Evolutionary conservation across 305 asterid species (phyloP).

Genomic region (Nicotiana rustica): DNA sequence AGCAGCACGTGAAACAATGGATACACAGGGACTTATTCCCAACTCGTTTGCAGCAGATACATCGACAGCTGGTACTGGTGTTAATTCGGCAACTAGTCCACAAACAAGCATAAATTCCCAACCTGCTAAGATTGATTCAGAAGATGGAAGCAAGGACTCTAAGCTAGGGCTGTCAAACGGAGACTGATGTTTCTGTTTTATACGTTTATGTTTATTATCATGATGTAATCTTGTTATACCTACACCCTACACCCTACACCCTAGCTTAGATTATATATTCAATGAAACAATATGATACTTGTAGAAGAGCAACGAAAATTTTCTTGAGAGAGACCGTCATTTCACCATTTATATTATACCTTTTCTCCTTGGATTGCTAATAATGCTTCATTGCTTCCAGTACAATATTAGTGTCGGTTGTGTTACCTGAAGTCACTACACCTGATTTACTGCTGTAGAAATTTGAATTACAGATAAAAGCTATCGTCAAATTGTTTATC

Average conservation of each 20-base stretch:
- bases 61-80: conserved; percentile 44
- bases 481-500: neutral
- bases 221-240: neutral
- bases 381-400: neutral
- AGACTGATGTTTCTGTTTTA: conserved; percentile 37
- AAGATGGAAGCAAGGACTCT: conserved; percentile 44
- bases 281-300: neutral
- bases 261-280: neutral
- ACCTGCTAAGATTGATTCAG: conserved; percentile 17
- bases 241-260: no score
- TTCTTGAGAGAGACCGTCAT: neutral
- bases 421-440: neutral
- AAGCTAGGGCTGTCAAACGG: conserved; percentile 44
- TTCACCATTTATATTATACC: neutral
- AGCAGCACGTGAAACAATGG: conserved; percentile 71
- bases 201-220: neutral
- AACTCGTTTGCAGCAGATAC: conserved; percentile 43
- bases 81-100: conserved; percentile 32
- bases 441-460: neutral
- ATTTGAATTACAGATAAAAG: neutral
- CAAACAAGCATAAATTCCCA: conserved; percentile 31
- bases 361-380: neutral
- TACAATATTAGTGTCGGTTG: neutral
- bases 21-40: conserved; percentile 50
- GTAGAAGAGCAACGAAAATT: neutral